These are phyloP conservation scores for Eucalyptus cladocalyx DNA, from an alignment of 345 rosid species.

Conservation along the genomic window DNA sequence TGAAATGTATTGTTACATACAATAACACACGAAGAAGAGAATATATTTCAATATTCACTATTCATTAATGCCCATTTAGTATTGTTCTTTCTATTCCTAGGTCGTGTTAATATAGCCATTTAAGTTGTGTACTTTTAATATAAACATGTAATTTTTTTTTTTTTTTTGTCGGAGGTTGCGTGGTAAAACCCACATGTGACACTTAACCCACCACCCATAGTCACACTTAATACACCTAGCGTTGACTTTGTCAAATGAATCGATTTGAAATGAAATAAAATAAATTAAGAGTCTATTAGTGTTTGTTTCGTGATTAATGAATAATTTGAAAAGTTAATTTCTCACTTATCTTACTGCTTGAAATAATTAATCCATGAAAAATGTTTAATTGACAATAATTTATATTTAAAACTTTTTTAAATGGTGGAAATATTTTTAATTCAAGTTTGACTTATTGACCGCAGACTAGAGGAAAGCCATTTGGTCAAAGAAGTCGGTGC, in stretches of 20 bases:
- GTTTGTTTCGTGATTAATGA: too few species aligned
- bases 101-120: background rate
- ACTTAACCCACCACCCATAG: too few species aligned
- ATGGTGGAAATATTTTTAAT: background rate
- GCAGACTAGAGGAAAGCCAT: background rate
- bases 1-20: too few species aligned
- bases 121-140: too few species aligned
- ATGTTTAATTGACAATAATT: background rate
- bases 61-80: background rate
- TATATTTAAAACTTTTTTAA: background rate
- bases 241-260: background rate
- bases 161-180: too few species aligned
- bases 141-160: too few species aligned
- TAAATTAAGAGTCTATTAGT: background rate
- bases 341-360: background rate
- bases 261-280: background rate
- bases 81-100: too few species aligned
- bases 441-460: background rate
- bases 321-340: too few species aligned
- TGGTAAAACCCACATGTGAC: too few species aligned
- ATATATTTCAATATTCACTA: background rate
- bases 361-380: background rate
- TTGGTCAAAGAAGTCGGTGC: background rate
- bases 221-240: too few species aligned
- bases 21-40: background rate